Base-by-base conservation (phyloP, 1,139 yeast genomes). In the Ogataea hybrid region DNA sequence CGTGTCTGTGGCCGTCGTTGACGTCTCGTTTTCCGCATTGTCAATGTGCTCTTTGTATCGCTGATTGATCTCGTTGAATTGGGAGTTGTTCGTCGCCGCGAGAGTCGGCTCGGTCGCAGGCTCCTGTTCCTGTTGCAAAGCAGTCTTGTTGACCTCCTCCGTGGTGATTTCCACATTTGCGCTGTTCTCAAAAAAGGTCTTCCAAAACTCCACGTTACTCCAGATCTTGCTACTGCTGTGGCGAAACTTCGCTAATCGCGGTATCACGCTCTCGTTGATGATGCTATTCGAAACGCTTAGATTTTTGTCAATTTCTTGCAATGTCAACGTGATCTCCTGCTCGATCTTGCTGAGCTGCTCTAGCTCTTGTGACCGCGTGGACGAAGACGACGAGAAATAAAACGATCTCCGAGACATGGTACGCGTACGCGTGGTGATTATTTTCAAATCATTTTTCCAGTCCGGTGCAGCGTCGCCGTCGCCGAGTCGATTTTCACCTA, bases 271-370 rank as follows among this genome's bases (percentile, higher is more conserved):
- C 47, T 81, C 83, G 36, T 77, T 76, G 23, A 85, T 76, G 9
- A 81, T 71, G 28, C 80, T 71, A 56, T 83, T 84, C 12, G 88
- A 78, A 33, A 72, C 68, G 3, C 83, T 74, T 42, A 85, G 71
- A 54, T 84, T 81, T 45, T 79, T 74, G 63, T 89, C 96, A 23
- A 89, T 85, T 46, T 81, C 84, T 60, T 87, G 96, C 39, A 89
- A 65, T 2, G 82, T 79, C 41, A 84, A 65, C 0, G 96, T 87
- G 32, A 88, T 85, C 54, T 81, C 85, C 59, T 86, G 95, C 55
- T 89, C 96, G 31, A 88, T 64, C 52, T 78, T 70, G 55, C 87
- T 95, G 42, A 85, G 66, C 53, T 83, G 87, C 34, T 58, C 57
- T 23, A 58, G 42, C 21, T 52, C 39, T 25, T 42, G 41, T 14